Evolutionary conservation across 2,329 filamentous ascomycete genomes (phyloP).

Genomic region (Colletotrichum chlorophyti): DNA sequence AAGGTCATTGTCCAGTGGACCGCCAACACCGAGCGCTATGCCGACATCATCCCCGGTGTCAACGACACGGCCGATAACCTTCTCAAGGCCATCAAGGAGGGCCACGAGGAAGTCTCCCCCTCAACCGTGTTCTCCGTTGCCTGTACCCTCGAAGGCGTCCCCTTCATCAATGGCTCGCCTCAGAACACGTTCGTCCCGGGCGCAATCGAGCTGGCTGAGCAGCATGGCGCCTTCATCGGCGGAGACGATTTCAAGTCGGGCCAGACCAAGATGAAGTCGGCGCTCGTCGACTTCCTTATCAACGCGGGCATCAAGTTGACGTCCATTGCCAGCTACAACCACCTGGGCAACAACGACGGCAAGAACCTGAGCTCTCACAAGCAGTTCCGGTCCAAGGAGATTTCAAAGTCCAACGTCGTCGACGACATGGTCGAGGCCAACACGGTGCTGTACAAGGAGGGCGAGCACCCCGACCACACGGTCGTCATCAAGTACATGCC

Average conservation of each 20-base stretch:
- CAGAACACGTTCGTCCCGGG: constrained; percentile 99
- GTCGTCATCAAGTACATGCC: constrained; percentile 99
- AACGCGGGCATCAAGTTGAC: constrained; percentile 98
- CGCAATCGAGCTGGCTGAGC: constrained; percentile 85
- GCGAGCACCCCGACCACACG: constrained; percentile 96
- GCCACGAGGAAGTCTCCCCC: constrained; percentile 90
- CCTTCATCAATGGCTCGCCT: constrained; percentile 99
- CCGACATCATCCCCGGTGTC: constrained; percentile 84
- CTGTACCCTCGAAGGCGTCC: constrained; percentile 85
- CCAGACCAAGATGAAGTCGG: constrained; percentile 99
- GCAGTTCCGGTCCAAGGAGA: constrained; percentile 99
- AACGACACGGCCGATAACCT: constrained; percentile 98
- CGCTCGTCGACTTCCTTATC: constrained; percentile 97
- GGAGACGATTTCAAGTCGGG: constrained; percentile 99
- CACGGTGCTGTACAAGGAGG: constrained; percentile 84
- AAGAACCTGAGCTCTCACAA: constrained; percentile 97
- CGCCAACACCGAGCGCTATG: constrained; percentile 97
- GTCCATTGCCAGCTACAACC: constrained; percentile 98
- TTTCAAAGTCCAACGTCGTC: constrained; percentile 98
- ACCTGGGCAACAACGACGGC: constrained; percentile 98
- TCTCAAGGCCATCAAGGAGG: constrained; percentile 82
- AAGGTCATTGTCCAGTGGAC: constrained; percentile 99
- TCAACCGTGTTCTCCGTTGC: constrained; percentile 97
- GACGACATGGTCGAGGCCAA: constrained; percentile 99
- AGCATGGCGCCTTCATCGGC: constrained; percentile 88